phyloP scores from a whole-genome alignment of 768 basidiomycete genomes.

The Candolleomyces efflorescens region DNA sequence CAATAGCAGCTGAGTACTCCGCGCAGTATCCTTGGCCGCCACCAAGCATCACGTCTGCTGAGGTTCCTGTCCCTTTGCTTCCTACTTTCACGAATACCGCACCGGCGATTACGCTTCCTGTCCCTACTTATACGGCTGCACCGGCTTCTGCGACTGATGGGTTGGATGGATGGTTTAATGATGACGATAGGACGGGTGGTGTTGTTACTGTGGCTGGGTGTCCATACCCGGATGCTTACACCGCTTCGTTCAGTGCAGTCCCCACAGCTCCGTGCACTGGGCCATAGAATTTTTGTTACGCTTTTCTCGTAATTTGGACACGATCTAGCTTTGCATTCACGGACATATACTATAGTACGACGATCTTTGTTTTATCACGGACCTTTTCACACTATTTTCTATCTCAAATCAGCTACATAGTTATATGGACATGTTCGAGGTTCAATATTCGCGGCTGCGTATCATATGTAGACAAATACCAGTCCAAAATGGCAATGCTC shows the following conservation, averaged over 20 bases:
- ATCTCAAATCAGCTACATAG: no score
- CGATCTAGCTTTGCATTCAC: no score
- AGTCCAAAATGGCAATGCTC: no score
- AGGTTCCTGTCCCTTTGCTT: constrained; percentile 33
- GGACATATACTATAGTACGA: no score
- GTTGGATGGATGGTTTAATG: constrained; percentile 44
- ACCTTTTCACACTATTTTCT: no score
- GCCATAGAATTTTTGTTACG: no score
- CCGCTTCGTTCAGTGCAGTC: constrained; percentile 15
- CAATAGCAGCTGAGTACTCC: constrained; percentile 35
- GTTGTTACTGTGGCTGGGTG: constrained; percentile 41
- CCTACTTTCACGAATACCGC: constrained; percentile 61
- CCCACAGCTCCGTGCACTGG: constrained; percentile 25
- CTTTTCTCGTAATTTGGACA: no score
- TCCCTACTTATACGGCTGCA: constrained; percentile 22
- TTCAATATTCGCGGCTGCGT: no score
- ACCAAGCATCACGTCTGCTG: constrained; percentile 37
- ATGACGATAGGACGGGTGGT: constrained; percentile 33
- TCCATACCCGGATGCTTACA: constrained; percentile 37
- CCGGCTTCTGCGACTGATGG: constrained; percentile 30
- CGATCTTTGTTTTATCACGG: no score
- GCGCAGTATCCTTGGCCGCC: constrained; percentile 52
- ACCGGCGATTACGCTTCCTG: constrained; percentile 44
- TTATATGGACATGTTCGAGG: no score
- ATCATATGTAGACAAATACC: no score